Conservation (phyloP, 2,329 filamentous ascomycete species). For the Magnaporthiopsis incrustans region DNA sequence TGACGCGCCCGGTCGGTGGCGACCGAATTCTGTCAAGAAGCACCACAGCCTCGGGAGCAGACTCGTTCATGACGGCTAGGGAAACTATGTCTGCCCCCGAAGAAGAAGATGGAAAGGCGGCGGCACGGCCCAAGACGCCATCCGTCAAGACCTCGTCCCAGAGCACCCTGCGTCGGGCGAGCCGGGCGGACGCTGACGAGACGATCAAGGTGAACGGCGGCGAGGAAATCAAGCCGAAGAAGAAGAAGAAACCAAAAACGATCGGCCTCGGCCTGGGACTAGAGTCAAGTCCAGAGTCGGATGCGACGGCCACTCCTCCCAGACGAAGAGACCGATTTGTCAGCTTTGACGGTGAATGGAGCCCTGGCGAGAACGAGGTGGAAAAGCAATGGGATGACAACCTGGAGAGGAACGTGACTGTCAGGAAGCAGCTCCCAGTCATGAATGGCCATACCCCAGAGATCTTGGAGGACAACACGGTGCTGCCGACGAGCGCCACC, state of each 20-base stretch:
- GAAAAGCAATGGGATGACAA: conserved; percentile 49
- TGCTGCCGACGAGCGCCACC: conserved; percentile 44
- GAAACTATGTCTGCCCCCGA: conserved; percentile 59
- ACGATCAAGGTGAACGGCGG: conserved; percentile 16
- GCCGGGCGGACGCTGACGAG: conserved; percentile 17
- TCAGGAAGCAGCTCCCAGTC: conserved; percentile 35
- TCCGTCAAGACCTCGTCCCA: conserved; percentile 17
- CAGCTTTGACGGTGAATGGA: conserved; percentile 54
- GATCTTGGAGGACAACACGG: conserved; percentile 37
- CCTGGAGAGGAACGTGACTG: conserved; percentile 43
- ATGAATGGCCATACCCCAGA: conserved; percentile 20
- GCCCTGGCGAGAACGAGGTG: conserved; percentile 33
- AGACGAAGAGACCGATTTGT: conserved; percentile 40
- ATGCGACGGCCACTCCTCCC: conserved; percentile 24
- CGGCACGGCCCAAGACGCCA: conserved; percentile 28
- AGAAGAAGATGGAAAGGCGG: conserved; percentile 42
- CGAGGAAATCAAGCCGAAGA: neutral
- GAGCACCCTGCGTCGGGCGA: neutral
- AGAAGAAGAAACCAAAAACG: conserved; percentile 23
- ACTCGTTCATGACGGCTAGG: conserved; percentile 64
- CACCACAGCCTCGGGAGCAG: conserved; percentile 53
- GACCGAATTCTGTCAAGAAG: conserved; percentile 44
- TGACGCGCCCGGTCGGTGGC: conserved; percentile 28
- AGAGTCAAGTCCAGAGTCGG: conserved; percentile 30
- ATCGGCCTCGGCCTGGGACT: conserved; percentile 36